Evolutionary conservation across 345 rosid genomes (phyloP), one percentile per base, ranked within the genome.

Genomic region (Gossypium bickii): DNA sequence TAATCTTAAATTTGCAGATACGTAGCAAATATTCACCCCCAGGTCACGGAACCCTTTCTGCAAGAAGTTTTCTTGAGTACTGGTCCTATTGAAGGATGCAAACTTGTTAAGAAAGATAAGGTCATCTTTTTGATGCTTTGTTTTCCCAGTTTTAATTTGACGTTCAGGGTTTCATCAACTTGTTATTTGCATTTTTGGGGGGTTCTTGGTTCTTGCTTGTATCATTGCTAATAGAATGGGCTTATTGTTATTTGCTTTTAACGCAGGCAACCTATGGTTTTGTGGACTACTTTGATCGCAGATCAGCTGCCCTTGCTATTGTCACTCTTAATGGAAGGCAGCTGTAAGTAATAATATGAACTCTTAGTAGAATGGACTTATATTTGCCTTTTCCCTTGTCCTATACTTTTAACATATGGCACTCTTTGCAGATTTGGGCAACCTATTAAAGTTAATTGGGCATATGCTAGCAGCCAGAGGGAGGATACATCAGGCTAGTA

Each of bases 181-280:
- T 65, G 63, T 1, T 29, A 60, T 49, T 45, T n/a, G 29, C 55
- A 56, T 58, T 53, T 61, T 13, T 25, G n/a, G 10, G 49, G 97
- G 58, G 20, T 61, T 72, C 22, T 70, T 64, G 41, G 48, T 58
- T 52, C 16, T 24, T 45, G 29, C 22, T 61, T 55, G 16, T 66
- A 22, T 53, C 38, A 20, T n/a, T 72, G 63, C 20, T 79, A 70
- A 38, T 48, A 25, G 59, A 9, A 38, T 70, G 73, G 60, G 20
- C 45, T n/a, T 24, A 11, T 11, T 34, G 41, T 34, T 51, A 44
- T 69, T 44, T 78, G 51, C 62, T 58, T 10, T 3, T 58, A 9
- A 22, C 4, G 34, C 62, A 58, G 62, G 24, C 62, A 22, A 22
- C 62, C 9, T 58, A 58, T 11, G 62, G 62, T n/a, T 58, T 58